Evolutionary conservation across 1,139 yeast genomes (phyloP).

Genomic region (Saccharomycopsis phalli): DNA sequence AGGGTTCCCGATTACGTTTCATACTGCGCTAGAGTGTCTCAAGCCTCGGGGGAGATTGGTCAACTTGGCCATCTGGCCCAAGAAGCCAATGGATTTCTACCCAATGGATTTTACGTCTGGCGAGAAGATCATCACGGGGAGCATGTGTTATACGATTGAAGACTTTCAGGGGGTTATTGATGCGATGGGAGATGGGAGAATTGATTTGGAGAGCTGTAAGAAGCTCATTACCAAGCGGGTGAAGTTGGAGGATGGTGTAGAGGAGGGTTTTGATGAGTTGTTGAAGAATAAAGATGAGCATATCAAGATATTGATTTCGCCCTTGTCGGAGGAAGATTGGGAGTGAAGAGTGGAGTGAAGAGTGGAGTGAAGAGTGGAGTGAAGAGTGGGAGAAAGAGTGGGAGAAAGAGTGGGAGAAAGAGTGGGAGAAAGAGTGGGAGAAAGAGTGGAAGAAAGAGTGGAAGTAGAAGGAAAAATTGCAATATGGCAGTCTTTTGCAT

Average conservation of each 20-base stretch:
- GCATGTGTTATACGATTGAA: conserved; percentile 39
- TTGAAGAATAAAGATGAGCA: conserved; percentile 40
- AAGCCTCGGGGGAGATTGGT: conserved; percentile 55
- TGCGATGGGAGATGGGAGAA: conserved; percentile 35
- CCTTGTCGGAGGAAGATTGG: no score
- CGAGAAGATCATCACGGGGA: conserved; percentile 41
- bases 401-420: no score
- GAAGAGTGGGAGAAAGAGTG: no score
- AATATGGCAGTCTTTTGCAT: no score
- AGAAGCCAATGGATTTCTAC: conserved; percentile 35
- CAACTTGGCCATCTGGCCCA: conserved; percentile 57
- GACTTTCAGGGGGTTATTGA: conserved; percentile 44
- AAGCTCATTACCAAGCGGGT: conserved; percentile 38
- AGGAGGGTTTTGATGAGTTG: conserved; percentile 38
- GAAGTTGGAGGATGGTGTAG: conserved; percentile 35
- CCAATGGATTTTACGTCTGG: conserved; percentile 42
- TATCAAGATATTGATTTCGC: conserved; percentile 40
- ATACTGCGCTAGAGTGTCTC: conserved; percentile 41
- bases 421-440: no score
- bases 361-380: no score
- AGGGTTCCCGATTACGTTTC: conserved; percentile 48
- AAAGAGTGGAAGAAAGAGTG: no score
- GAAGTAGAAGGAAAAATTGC: no score
- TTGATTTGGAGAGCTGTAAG: conserved; percentile 33
- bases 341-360: no score